These are phyloP conservation scores for Pythium guiyangense DNA, from an alignment of 352 stramenopile species.

Conservation along the genomic window DNA sequence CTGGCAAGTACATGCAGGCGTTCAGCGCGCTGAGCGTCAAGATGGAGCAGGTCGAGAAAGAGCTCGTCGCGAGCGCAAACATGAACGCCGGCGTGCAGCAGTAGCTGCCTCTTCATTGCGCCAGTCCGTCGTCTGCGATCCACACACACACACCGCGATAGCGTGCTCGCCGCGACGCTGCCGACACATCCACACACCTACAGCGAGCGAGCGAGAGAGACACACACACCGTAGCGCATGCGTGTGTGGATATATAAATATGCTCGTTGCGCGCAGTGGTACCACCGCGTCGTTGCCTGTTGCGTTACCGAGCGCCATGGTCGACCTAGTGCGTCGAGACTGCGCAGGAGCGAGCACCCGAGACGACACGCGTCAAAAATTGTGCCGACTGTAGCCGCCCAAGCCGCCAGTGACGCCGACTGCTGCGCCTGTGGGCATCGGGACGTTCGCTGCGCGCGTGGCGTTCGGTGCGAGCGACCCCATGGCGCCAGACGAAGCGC, in stretches of 20 bases:
- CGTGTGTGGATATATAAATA: conserved; percentile 49
- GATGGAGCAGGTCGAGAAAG: conserved; percentile 94
- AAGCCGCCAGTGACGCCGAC: conserved; percentile 42
- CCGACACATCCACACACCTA: too few relatives aligned
- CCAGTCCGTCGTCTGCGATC: not conserved
- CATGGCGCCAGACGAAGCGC: conserved; percentile 15
- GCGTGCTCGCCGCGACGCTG: too few relatives aligned
- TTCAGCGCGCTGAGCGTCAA: conserved; percentile 94
- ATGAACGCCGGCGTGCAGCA: conserved; percentile 43
- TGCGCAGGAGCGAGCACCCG: too few relatives aligned
- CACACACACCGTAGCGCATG: conserved; percentile 1
- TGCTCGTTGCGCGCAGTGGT: conserved; percentile 21
- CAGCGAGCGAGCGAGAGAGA: not conserved
- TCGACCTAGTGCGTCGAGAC: too few relatives aligned
- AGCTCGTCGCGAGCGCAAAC: conserved; percentile 75
- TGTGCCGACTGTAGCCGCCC: conserved; percentile 73
- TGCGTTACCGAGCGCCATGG: too few relatives aligned
- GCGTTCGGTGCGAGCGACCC: conserved; percentile 9
- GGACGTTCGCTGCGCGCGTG: conserved; percentile 17
- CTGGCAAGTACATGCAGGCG: conserved; percentile 97
- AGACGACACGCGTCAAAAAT: conserved; percentile 39
- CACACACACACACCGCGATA: too few relatives aligned
- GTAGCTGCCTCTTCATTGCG: not conserved
- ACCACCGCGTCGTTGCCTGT: too few relatives aligned
- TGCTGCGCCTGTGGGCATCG: conserved; percentile 36